These are phyloP conservation scores for Volvox africanus DNA, from an alignment of 139 green algal species.

Conservation along the genomic window DNA sequence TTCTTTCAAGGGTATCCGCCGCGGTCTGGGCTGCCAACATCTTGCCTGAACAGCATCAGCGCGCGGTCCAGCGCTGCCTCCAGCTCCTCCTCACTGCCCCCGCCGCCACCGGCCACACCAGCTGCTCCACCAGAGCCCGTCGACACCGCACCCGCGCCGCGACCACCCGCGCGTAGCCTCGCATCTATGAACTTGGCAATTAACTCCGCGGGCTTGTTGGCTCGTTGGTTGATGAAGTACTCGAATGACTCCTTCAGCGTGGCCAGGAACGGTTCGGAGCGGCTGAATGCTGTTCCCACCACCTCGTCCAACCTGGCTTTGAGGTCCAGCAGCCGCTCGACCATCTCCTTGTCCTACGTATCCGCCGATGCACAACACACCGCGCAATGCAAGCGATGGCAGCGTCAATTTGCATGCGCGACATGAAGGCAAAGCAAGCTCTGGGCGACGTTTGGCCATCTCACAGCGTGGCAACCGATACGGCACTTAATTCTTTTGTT, in stretches of 20 bases:
- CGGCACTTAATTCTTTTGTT: too few relatives aligned
- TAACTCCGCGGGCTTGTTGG: constrained; percentile 92
- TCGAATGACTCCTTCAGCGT: constrained; percentile 95
- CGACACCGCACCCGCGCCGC: constrained; percentile 67
- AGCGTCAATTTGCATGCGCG: too few relatives aligned
- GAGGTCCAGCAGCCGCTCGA: constrained; percentile 86
- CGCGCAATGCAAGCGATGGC: too few relatives aligned
- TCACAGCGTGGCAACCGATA: too few relatives aligned
- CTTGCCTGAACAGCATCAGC: constrained; percentile 91
- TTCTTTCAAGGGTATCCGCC: too few relatives aligned
- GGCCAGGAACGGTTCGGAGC: constrained; percentile 78
- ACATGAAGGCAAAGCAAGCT: too few relatives aligned
- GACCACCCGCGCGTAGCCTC: constrained; percentile 80
- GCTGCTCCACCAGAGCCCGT: not conserved
- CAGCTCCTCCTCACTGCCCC: constrained; percentile 89
- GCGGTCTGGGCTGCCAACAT: too few relatives aligned
- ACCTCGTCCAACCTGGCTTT: constrained; percentile 85
- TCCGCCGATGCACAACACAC: too few relatives aligned
- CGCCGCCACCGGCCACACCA: not conserved
- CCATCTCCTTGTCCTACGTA: constrained; percentile 90
- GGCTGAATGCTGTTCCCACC: constrained; percentile 64
- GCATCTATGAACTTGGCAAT: constrained; percentile 97
- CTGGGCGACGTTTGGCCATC: too few relatives aligned
- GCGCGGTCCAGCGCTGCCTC: constrained; percentile 90
- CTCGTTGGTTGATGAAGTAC: constrained; percentile 93